Base-by-base conservation (phyloP, 768 basidiomycete genomes). In the Hydnum rufescens region DNA sequence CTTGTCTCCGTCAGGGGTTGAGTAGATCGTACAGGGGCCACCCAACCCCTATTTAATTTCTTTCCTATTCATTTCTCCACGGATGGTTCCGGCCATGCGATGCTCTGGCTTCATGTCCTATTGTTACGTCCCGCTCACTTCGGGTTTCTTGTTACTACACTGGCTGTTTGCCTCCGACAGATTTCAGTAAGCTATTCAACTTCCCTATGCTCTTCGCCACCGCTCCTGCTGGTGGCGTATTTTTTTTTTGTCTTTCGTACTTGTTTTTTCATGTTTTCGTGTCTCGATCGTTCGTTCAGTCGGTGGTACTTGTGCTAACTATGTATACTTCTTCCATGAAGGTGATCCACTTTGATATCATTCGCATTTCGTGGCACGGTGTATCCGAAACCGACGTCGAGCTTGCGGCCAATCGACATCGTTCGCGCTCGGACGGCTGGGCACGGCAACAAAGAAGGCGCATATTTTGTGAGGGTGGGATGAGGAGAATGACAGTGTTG, bases 371-470 rank as follows among this genome's bases (percentile, higher is more conserved):
- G 79, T 80, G 22, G 83, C 83, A 79, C 83, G 3, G 83, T 95
- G 8, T 64, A 87, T 29, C 73, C 82, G 8, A 76, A 82, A 4
- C 75, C 75, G 2, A 57, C 64, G 44, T 61, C 76, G 8, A 57
- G 70, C 1, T 70, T 99, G 49, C 70, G 73, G 47, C 90, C 95
- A 3, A 85, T 93, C 77, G 89, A 97, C 64, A 75, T 99, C 44
- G 84, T 99, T n/a, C 23, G 92, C 93, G 0, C 90, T 90, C 62
- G 95, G 95, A 18, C 74, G 95, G 31, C 66, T 99, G 31, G 95
- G 93, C 1, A 99, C 95, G 3, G 95, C 85, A 6, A 96, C 95
- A 5, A 97, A 96, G 65, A 99, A 99, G 66, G 77, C 88, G 0
- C 92, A 96, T 63, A 66, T 97, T 29, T 66, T 97, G 2, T 95